Evolutionary conservation across 345 rosid species (phyloP), one percentile per base, ranked within the genome.

Genomic region (Atalantia buxifolia): DNA sequence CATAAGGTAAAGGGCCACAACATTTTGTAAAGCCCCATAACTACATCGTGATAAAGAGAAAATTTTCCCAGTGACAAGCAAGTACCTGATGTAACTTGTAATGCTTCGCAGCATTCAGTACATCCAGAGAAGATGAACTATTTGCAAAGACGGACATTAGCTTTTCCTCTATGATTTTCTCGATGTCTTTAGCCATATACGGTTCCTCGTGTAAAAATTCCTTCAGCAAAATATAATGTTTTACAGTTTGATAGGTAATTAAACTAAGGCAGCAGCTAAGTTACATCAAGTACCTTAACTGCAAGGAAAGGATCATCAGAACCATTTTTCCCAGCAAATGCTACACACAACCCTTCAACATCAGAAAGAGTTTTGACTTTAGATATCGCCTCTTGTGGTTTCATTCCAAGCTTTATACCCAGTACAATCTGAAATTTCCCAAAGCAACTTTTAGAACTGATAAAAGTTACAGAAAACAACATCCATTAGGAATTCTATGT

Each of bases 331-430:
- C 85, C 36, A 28, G 97, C 92, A 70, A 90, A 94, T 72, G 94
- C 67, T 68, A 90, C 89, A 84, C 97, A 94, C 72, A 92, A 74
- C 30, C 92, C 97, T 77, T 97, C 99, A 80, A 94, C 98, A 56
- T 97, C 97, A 30, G 97, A 97, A 73, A 97, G 98, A 69, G 99
- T 94, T 83, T 90, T 88, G 48, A 92, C 95, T 75, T 92, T 88
- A 50, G 91, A 71, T 75, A 86, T 83, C 4, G 97, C 98, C 68
- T 92, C 91, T 76, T 85, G 83, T 57, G 92, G 92, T 73, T 89
- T 88, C 98, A 92, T 93, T 73, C 96, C 97, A 9, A 94, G 89
- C 87, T 93, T 92, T 85, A 92, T 87, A 60, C 92, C 98, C 27
- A 97, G 95, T 48, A 94, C 76, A 57, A 97, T 94, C 98, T 97